Conservation (phyloP, 129 eudicot species). For the Erigeron canadensis region DNA sequence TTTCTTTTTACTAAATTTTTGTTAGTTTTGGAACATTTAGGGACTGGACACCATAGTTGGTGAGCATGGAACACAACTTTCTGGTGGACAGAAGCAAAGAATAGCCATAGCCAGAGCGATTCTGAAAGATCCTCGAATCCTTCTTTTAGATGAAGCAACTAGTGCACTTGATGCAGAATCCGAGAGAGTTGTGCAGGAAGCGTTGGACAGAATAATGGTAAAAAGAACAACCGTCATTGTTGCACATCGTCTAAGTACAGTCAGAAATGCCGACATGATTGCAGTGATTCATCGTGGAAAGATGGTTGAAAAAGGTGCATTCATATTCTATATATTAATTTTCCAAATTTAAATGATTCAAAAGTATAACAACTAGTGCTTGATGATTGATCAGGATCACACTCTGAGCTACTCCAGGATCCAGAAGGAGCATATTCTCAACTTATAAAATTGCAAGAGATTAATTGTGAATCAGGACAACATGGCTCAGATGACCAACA, state of each 20-base stretch:
- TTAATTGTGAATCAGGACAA: conserved; percentile 10
- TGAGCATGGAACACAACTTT: conserved; percentile 4
- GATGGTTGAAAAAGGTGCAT: neutral
- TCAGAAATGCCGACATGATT: neutral
- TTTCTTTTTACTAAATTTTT: neutral
- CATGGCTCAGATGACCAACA: conserved; percentile 24
- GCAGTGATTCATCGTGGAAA: neutral
- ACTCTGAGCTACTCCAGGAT: conserved; percentile 20
- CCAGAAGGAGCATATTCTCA: conserved; percentile 32
- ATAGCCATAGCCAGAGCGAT: neutral
- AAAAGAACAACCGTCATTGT: neutral
- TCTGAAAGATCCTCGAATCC: neutral
- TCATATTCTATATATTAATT: neutral
- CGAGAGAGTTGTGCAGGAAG: conserved; percentile 7
- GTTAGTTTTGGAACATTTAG: conserved; percentile 26
- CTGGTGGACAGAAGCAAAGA: conserved; percentile 7
- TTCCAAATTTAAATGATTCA: neutral
- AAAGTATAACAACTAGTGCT: neutral
- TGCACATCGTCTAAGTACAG: conserved; percentile 2
- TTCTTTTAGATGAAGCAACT: conserved; percentile 7
- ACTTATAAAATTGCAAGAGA: conserved; percentile 28
- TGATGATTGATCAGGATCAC: conserved; percentile 23
- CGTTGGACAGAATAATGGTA: neutral
- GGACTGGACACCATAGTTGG: conserved; percentile 58
- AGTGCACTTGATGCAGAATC: conserved; percentile 2